These are phyloP conservation scores for Cryptococcus deneoformans DNA, from an alignment of 1,284 basidiomycete genomes.

Conservation along the genomic window DNA sequence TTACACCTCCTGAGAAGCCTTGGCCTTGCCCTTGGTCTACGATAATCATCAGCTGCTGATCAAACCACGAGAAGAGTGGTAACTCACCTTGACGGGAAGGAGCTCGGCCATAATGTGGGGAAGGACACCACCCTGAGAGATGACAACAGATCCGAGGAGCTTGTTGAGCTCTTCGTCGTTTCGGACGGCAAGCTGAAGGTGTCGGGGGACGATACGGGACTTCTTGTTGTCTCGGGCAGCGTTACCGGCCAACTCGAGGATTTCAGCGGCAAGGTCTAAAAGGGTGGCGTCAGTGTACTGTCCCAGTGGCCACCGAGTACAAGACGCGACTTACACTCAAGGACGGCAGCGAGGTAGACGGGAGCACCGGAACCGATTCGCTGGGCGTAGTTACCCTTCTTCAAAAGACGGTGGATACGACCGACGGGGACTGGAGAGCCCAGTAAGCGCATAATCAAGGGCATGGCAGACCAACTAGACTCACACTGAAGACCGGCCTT, in stretches of 20 bases:
- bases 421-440: slow-evolving; percentile 67
- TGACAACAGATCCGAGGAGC: slow-evolving; percentile 71
- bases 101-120: slow-evolving; percentile 67
- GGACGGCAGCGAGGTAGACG: slow-evolving; percentile 77
- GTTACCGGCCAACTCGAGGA: slow-evolving; percentile 84
- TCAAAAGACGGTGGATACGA: slow-evolving; percentile 82
- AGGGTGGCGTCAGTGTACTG: background rate
- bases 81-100: slow-evolving; percentile 60
- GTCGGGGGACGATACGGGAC: slow-evolving; percentile 84
- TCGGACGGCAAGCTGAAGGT: slow-evolving; percentile 84
- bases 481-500: slow-evolving; percentile 73
- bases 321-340: slow-evolving; percentile 40
- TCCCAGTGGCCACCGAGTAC: slow-evolving; percentile 9
- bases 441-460: slow-evolving; percentile 11
- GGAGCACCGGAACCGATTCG: slow-evolving; percentile 54
- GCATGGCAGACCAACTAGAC: slow-evolving; percentile 10
- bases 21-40: slow-evolving; percentile 35
- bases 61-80: background rate
- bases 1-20: slow-evolving; percentile 47
- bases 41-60: slow-evolving; percentile 9
- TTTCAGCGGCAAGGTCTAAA: slow-evolving; percentile 72
- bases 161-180: slow-evolving; percentile 70
- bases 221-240: slow-evolving; percentile 60
- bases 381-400: slow-evolving; percentile 83
- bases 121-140: slow-evolving; percentile 88